Evolutionary conservation across 1,284 basidiomycete species (phyloP).

Genomic region (Rhodofomes roseus): DNA sequence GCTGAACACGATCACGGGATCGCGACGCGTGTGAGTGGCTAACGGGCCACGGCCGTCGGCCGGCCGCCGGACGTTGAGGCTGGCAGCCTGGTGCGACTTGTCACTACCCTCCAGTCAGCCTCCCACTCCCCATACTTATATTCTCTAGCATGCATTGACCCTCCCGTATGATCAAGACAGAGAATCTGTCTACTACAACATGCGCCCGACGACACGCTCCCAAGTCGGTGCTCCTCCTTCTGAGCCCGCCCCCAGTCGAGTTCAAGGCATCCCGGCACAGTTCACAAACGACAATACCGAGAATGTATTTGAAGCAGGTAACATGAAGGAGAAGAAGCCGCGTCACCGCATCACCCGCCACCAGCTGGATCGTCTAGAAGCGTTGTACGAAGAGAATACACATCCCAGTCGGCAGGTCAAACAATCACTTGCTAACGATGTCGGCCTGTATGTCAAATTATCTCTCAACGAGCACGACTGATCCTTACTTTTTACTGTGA

Average conservation of each 20-base stretch:
- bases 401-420: slow-evolving; percentile 39
- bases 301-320: not conserved
- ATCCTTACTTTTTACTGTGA: not conserved
- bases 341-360: slow-evolving; percentile 37
- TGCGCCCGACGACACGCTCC: not conserved
- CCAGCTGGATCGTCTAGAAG: slow-evolving; percentile 38
- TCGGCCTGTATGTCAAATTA: slow-evolving; percentile 34
- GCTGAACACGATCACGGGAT: not conserved
- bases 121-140: not conserved
- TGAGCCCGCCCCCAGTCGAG: not conserved
- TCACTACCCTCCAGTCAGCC: not conserved
- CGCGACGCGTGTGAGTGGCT: not conserved
- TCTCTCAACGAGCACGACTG: not conserved
- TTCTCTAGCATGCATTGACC: not conserved
- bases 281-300: not conserved
- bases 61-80: no score
- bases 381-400: slow-evolving; percentile 33
- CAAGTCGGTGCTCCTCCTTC: not conserved
- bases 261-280: not conserved
- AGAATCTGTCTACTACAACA: not conserved
- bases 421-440: slow-evolving; percentile 32
- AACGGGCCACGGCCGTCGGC: not conserved
- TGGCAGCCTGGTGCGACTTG: no score
- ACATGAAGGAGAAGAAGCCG: slow-evolving; percentile 22
- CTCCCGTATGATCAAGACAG: not conserved